These are phyloP conservation scores for Aureobasidium sp. DNA, from an alignment of 2,329 filamentous ascomycete genomes.

Conservation along the genomic window DNA sequence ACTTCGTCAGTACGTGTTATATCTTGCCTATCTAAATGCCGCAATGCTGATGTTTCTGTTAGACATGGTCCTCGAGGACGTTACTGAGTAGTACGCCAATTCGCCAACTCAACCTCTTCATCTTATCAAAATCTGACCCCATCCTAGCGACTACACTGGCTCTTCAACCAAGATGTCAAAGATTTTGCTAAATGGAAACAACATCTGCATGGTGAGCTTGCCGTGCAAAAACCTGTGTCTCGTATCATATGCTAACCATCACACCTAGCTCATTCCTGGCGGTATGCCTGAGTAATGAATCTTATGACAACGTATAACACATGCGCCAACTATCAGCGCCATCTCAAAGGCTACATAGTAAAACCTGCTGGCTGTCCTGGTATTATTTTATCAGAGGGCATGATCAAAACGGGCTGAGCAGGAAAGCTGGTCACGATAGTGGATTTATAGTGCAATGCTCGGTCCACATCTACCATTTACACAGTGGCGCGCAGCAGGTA, in stretches of 20 bases:
- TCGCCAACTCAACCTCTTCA: background rate
- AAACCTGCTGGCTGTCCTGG: background rate
- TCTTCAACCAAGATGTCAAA: slow-evolving; percentile 84
- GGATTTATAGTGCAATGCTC: background rate
- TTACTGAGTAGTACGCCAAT: slow-evolving; percentile 76
- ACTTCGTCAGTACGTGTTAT: slow-evolving; percentile 90
- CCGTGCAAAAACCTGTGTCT: background rate
- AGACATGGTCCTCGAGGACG: slow-evolving; percentile 98
- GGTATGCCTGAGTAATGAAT: slow-evolving; percentile 22
- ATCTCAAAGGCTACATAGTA: background rate
- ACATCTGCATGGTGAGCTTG: slow-evolving; percentile 87
- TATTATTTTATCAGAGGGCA: background rate
- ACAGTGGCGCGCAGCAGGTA: background rate
- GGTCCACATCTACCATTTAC: background rate
- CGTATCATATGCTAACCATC: background rate
- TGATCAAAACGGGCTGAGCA: background rate
- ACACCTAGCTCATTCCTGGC: slow-evolving; percentile 22
- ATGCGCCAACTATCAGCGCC: background rate
- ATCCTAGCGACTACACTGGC: slow-evolving; percentile 75
- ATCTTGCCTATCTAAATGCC: background rate
- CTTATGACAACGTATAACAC: background rate
- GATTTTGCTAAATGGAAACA: slow-evolving; percentile 95
- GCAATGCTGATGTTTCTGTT: slow-evolving; percentile 14
- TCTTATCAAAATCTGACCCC: slow-evolving; percentile 6
- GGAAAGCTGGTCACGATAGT: background rate